These are phyloP conservation scores for Diutina scorzettiae DNA, from an alignment of 1,139 yeast genomes.

Conservation along the genomic window DNA sequence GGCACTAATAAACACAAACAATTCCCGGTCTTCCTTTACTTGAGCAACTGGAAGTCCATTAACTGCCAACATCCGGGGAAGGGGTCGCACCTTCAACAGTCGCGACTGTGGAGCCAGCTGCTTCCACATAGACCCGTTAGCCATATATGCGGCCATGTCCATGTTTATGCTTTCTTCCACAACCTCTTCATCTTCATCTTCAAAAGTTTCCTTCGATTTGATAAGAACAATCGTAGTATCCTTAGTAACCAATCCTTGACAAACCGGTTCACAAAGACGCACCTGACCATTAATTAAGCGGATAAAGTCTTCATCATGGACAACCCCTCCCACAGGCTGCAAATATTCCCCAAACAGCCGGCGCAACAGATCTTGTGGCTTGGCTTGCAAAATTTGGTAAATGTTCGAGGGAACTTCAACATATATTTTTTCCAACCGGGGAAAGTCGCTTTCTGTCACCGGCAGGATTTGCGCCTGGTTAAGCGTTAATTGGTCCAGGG, in stretches of 20 bases:
- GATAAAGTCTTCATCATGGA: conserved; percentile 23
- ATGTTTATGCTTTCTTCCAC: conserved; percentile 11
- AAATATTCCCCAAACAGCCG: conserved; percentile 19
- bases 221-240: conserved; percentile 44
- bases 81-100: conserved; percentile 16
- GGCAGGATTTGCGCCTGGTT: conserved; percentile 22
- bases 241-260: conserved; percentile 44
- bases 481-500: conserved; percentile 17
- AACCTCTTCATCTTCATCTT: conserved; percentile 8
- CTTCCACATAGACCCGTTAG: conserved; percentile 18
- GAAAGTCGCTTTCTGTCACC: conserved; percentile 17
- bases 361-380: conserved; percentile 17
- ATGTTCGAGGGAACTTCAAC: conserved; percentile 35
- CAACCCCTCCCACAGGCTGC: conserved; percentile 20
- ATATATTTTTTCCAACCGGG: conserved; percentile 20
- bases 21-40: conserved; percentile 30
- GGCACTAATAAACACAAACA: conserved; percentile 42
- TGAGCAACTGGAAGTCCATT: conserved; percentile 15
- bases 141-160: conserved; percentile 26
- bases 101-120: background rate
- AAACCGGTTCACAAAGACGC: conserved; percentile 58
- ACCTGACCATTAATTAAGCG: conserved; percentile 38
- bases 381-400: conserved; percentile 23
- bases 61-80: conserved; percentile 19
- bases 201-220: conserved; percentile 17